These are phyloP conservation scores for Acer negundo DNA, from an alignment of 345 rosid species.

Conservation along the genomic window DNA sequence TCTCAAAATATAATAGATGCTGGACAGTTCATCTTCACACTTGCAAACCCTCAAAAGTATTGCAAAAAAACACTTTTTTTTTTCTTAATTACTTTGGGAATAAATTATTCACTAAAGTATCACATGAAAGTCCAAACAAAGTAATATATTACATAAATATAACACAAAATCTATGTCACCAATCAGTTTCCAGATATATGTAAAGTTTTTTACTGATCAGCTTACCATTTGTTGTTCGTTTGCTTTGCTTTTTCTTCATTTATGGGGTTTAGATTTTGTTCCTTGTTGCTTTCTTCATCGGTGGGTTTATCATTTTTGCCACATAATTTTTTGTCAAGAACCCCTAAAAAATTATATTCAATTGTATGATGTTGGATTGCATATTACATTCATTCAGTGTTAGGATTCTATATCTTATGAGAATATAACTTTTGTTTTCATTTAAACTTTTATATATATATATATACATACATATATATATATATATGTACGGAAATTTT, in stretches of 20 bases:
- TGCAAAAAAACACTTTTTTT: neutral
- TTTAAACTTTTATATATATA: no score
- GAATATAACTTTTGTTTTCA: neutral
- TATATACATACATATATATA: no score
- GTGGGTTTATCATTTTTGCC: neutral
- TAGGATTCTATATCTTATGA: neutral
- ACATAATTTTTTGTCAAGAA: neutral
- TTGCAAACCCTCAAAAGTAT: constrained; percentile 2
- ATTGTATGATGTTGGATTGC: neutral
- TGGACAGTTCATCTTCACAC: constrained; percentile 30
- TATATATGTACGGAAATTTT: no score
- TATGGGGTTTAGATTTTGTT: neutral
- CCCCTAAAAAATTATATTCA: neutral
- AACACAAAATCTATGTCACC: neutral
- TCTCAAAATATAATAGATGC: constrained; percentile 19
- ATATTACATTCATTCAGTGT: neutral
- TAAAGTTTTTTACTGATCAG: neutral
- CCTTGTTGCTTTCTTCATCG: neutral
- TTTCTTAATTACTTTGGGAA: neutral
- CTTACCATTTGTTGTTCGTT: neutral
- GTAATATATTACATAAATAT: neutral
- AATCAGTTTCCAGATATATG: neutral
- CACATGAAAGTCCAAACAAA: neutral
- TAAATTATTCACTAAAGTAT: neutral
- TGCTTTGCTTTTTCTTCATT: neutral